Conservation (phyloP, 305 asterid species). For the Solanum hybrid region DNA sequence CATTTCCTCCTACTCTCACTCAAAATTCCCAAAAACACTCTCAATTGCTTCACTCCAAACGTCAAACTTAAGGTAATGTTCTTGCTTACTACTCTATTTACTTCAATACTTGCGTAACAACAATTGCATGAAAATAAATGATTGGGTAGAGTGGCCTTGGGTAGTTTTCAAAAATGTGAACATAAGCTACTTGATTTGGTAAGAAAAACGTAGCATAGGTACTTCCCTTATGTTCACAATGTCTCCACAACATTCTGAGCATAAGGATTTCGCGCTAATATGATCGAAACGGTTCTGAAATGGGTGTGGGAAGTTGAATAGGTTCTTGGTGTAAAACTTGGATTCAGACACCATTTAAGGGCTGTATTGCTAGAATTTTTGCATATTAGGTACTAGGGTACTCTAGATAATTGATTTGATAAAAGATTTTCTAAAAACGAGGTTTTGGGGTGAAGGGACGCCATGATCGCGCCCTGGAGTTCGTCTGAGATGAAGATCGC, state of each 20-base stretch:
- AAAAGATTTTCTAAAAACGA: too few species aligned
- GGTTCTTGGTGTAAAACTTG: too few species aligned
- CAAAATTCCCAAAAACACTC: not conserved
- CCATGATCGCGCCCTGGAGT: not conserved
- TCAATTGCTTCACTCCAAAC: not conserved
- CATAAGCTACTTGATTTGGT: not conserved
- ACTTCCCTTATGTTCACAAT: not conserved
- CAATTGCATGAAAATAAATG: too few species aligned
- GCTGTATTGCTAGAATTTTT: too few species aligned
- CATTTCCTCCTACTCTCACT: not conserved
- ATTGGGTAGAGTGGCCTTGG: not conserved
- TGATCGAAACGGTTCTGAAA: too few species aligned
- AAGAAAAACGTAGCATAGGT: not conserved
- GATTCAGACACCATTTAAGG: not conserved
- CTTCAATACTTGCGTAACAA: too few species aligned
- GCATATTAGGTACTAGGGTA: not conserved
- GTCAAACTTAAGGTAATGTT: not conserved
- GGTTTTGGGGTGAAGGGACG: not conserved
- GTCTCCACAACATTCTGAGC: too few species aligned
- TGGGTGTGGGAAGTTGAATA: too few species aligned
- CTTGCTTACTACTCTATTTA: too few species aligned
- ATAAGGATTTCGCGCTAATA: too few species aligned
- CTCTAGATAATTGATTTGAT: too few species aligned
- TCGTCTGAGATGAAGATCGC: too few species aligned
- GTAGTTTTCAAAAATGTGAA: not conserved